Percentiles rank a stretch among this genome's conserved stretches.
Evolutionary conservation across 2,329 filamentous ascomycete genomes (phyloP).

Genomic region (Pleomassaria siparia): DNA sequence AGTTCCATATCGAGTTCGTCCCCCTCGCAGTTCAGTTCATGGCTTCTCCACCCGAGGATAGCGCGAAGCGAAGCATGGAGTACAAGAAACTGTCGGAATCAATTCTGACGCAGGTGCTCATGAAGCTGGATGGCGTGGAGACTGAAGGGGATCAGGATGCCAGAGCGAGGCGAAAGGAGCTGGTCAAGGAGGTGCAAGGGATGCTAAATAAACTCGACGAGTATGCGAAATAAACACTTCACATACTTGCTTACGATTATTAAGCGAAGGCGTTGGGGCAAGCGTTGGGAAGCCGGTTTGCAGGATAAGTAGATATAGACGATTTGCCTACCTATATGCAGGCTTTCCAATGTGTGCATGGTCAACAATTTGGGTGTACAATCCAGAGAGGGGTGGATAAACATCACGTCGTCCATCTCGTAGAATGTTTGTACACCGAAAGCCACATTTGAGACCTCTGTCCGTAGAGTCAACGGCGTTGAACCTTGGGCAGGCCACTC

Average conservation of each 20-base stretch:
- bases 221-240: conserved; percentile 1
- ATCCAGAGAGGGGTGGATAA: too few relatives aligned
- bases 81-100: conserved; percentile 76
- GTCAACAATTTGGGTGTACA: too few relatives aligned
- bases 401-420: too few relatives aligned
- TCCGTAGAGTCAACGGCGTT: too few relatives aligned
- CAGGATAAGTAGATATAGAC: not conserved
- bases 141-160: conserved; percentile 68
- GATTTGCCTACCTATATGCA: not conserved
- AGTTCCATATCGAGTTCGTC: conserved; percentile 66
- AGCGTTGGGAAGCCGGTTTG: not conserved
- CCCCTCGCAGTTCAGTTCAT: conserved; percentile 66
- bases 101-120: conserved; percentile 71
- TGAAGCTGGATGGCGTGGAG: conserved; percentile 78
- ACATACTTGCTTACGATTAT: not conserved
- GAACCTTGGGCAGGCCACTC: too few relatives aligned
- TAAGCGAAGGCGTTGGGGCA: not conserved
- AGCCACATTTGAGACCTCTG: too few relatives aligned
- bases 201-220: conserved; percentile 67
- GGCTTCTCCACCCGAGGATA: conserved; percentile 58
- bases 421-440: too few relatives aligned
- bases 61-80: conserved; percentile 70
- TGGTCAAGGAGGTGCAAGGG: conserved; percentile 71
- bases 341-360: not conserved
- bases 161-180: conserved; percentile 66